Base-by-base conservation (phyloP, 345 rosid species). In the Mallotus nudiflorus region DNA sequence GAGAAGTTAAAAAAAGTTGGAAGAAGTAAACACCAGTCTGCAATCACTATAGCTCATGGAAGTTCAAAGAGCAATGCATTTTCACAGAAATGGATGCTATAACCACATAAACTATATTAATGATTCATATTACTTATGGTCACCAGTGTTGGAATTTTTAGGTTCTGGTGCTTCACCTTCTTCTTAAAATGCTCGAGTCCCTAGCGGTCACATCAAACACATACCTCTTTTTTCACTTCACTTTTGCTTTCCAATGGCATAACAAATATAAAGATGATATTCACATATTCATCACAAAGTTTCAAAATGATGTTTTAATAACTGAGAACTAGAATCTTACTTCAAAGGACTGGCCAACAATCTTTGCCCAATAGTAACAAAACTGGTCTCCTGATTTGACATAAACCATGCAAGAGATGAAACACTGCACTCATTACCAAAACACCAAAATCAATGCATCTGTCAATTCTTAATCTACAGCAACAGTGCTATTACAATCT, bases 341-440 rank as follows among this genome's bases (percentile, higher is more conserved):
- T 81, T 96, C 77, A 96, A 77, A 65, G 99, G 99, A 75, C 89
- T 89, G 69, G 99, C 99, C 73, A 96, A 72, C 59, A 96, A 73
- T 78, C 99, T 88, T 85, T 92, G 99, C 65, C 98, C 98, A 68
- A 96, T 96, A 24, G 99, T 96, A 49, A 92, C 98, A 78, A 96
- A 96, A 81, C 99, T 96, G 18, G 91, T 96, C 80, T 96, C 99
- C 85, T 92, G 99, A 89, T 91, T 92, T 56, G 99, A 96, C 98
- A 96, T 92, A 80, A 96, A 92, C 99, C 99, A 96, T 16, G 99
- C 99, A 55, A 96, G 98, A 68, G 99, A 96, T 31, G 99, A 96
- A 80, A 96, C 99, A 77, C 99, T 96, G 89, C 80, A 82, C 56
- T 44, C 8, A 44, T 40, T 70, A 55, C 25, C 24, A 62, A 67